Base-by-base conservation (phyloP, 2,329 filamentous ascomycete genomes). In the Didymella lethalis region DNA sequence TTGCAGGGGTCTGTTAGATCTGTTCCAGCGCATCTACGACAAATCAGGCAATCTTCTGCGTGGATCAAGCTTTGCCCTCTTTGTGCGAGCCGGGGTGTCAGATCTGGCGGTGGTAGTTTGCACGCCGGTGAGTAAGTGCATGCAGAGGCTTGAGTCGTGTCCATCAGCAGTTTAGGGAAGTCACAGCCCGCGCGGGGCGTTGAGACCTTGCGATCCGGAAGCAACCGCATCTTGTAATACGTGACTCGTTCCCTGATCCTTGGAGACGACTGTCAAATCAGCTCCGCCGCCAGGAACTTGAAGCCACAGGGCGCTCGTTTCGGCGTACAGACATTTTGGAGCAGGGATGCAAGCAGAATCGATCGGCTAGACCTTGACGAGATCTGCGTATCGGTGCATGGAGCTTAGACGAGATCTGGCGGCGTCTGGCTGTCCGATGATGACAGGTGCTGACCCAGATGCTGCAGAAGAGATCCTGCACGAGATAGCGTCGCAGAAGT, bases 391-490 rank as follows among this genome's bases (percentile, higher is more conserved):
- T 60, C 52, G 57, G 57, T 57, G 48, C 45, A 63, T 64, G 61
- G 61, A 64, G 63, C 47, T 65, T 65, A 64, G 62, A 64, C 57
- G 57, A 70, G 71, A 73, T 75, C 70, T 74, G 61, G 65, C 64
- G 32, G 43, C 56, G 64, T 64, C 59, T 59, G 48, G 64, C 51
- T 60, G 48, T 51, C 57, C 62, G 69, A 68, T 67, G 64, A 63
- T 72, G 68, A 68, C 68, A 67, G 62, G 62, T 65, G 57, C 66
- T 53, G 57, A 61, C 48, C 63, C 64, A 75, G 66, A 71, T 72
- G 62, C 65, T 71, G 68, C 68, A 69, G 55, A 61, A 65, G 68
- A 63, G 68, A 73, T 72, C 67, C 67, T 73, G 68, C 68, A 70
- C 57, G 55, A 65, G 64, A 64, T 67, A 63, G 67, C 64, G 67